Conservation (phyloP, 208 protist species). For the Crithidia bombi region DNA sequence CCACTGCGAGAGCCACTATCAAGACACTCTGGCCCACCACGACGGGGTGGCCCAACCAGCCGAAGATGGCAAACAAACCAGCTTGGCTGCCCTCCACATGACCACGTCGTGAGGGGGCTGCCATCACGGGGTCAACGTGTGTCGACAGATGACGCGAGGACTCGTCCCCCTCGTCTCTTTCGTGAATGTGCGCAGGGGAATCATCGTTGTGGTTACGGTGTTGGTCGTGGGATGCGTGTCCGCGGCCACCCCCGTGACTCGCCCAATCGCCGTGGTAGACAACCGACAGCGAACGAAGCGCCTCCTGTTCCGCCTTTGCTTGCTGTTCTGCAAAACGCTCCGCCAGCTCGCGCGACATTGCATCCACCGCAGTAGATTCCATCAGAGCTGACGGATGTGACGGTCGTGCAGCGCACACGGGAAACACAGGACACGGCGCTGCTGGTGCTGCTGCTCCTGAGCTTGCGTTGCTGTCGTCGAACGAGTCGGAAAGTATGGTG, state of each 20-base stretch:
- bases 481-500: neutral
- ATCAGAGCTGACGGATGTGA: neutral
- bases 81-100: neutral
- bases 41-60: slow-evolving; percentile 5
- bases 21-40: neutral
- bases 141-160: no score
- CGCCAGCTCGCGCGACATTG: neutral
- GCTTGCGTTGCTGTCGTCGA: neutral
- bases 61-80: neutral
- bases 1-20: neutral
- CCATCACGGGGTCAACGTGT: no score
- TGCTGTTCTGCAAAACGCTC: neutral
- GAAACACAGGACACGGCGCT: no score
- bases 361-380: neutral
- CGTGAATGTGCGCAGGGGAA: neutral
- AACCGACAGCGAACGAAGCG: slow-evolving; percentile 2
- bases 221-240: no score
- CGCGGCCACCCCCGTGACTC: neutral
- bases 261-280: slow-evolving; percentile 19
- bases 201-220: no score
- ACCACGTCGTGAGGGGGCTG: neutral
- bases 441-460: neutral
- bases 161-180: neutral
- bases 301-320: neutral
- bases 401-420: neutral